phyloP scores from a whole-genome alignment of 805 yeast species.

The Crinitomyces ghanaensis region DNA sequence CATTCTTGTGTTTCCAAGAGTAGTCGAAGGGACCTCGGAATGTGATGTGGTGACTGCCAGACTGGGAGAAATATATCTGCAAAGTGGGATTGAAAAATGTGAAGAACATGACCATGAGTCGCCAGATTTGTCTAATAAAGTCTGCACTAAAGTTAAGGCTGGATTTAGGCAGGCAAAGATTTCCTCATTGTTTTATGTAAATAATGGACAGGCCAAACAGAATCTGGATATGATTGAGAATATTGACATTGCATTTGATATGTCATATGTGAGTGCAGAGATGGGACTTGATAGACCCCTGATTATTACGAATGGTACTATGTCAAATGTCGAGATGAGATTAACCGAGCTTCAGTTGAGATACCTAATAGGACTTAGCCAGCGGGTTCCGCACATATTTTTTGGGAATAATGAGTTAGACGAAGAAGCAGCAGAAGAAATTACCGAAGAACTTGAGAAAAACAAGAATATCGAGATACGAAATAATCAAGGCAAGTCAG shows the following conservation, averaged over 20 bases:
- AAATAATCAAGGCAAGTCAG: too few relatives aligned
- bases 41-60: constrained; percentile 59
- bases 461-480: constrained; percentile 12
- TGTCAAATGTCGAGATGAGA: constrained; percentile 51
- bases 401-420: constrained; percentile 38
- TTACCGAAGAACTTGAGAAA: constrained; percentile 22
- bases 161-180: constrained; percentile 66
- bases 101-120: constrained; percentile 13
- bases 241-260: constrained; percentile 48
- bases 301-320: constrained; percentile 40
- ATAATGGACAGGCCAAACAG: constrained; percentile 33
- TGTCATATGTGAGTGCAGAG: constrained; percentile 35
- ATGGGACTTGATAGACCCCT: constrained; percentile 32
- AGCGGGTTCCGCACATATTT: constrained; percentile 46
- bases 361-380: constrained; percentile 43
- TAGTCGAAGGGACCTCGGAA: constrained; percentile 27
- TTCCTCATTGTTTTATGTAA: constrained; percentile 47
- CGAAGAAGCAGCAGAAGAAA: constrained; percentile 42
- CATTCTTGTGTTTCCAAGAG: constrained; percentile 62
- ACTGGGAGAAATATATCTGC: constrained; percentile 71
- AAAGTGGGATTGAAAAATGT: constrained; percentile 41
- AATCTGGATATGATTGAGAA: constrained; percentile 52
- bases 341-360: constrained; percentile 65
- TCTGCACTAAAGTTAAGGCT: constrained; percentile 46
- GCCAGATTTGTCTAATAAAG: constrained; percentile 5